These are phyloP conservation scores for Nymphaea thermarum DNA, from an alignment of 164 flowering plant genomes.

Conservation along the genomic window DNA sequence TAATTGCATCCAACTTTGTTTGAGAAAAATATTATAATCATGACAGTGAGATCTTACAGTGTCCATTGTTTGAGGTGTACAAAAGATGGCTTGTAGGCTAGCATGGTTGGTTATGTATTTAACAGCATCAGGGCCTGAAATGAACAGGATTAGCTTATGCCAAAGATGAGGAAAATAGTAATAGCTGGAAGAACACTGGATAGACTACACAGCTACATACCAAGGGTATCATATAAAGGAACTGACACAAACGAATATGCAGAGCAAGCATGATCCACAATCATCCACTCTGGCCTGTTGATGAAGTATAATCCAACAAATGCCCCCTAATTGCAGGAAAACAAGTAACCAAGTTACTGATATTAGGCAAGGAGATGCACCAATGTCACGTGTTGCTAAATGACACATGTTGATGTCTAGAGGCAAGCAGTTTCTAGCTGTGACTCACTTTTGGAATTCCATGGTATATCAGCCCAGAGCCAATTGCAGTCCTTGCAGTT, in stretches of 20 bases:
- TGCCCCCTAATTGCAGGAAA: constrained; percentile 47
- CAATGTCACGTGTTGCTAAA: not conserved
- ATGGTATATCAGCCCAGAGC: constrained; percentile 70
- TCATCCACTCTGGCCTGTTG: constrained; percentile 95
- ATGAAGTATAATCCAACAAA: constrained; percentile 76
- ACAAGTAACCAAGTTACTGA: not conserved
- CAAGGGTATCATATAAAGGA: constrained; percentile 97
- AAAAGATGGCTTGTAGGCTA: constrained; percentile 61
- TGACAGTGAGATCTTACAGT: constrained; percentile 33
- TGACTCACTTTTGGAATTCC: constrained; percentile 59
- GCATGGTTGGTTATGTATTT: constrained; percentile 78
- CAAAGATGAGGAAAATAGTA: not conserved
- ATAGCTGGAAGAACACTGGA: too few relatives aligned
- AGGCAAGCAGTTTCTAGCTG: constrained; percentile 1
- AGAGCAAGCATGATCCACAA: constrained; percentile 97
- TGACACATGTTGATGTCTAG: constrained; percentile 4
- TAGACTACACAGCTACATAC: constrained; percentile 19
- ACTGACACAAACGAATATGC: constrained; percentile 90
- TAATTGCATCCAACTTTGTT: too few relatives aligned
- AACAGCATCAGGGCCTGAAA: constrained; percentile 89
- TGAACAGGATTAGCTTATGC: not conserved
- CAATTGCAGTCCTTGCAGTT: constrained; percentile 71
- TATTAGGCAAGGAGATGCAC: not conserved
- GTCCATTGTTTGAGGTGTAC: constrained; percentile 64
- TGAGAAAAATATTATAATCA: too few relatives aligned